Percentiles rank a stretch among this genome's conserved stretches.
Conservation (phyloP, 345 rosid genomes). For the Eucalyptus cloeziana region DNA sequence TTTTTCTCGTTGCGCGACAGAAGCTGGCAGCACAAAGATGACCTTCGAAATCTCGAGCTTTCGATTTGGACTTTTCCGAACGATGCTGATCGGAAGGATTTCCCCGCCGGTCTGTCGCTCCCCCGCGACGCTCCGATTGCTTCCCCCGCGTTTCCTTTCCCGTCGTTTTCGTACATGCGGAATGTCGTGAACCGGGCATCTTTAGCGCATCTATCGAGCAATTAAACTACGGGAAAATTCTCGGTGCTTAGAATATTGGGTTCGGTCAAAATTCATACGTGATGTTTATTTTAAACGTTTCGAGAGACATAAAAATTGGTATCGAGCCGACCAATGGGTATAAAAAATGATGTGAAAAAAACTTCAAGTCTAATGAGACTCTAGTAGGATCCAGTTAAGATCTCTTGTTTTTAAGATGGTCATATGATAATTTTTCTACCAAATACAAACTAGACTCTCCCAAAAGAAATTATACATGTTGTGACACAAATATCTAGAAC, state of each 20-base stretch:
- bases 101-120: not conserved
- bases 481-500: fast-evolving
- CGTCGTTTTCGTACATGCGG: not conserved
- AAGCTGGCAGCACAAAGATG: not conserved
- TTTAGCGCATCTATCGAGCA: not conserved
- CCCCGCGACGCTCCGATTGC: not conserved
- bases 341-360: not conserved
- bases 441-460: too few relatives aligned
- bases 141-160: not conserved
- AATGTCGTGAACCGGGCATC: not conserved
- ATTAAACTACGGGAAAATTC: not conserved
- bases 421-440: too few relatives aligned
- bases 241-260: not conserved
- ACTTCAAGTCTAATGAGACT: too few relatives aligned
- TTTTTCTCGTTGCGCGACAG: not conserved
- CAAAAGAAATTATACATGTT: fast-evolving
- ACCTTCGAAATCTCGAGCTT: not conserved
- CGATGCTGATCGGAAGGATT: not conserved
- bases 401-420: too few relatives aligned
- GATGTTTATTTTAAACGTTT: not conserved
- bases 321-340: not conserved
- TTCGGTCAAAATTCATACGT: not conserved
- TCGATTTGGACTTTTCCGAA: not conserved
- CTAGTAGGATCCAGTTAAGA: not conserved
- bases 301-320: not conserved